Conservation (phyloP, 2,329 filamentous ascomycete species). For the Colletotrichum tamarilloi region DNA sequence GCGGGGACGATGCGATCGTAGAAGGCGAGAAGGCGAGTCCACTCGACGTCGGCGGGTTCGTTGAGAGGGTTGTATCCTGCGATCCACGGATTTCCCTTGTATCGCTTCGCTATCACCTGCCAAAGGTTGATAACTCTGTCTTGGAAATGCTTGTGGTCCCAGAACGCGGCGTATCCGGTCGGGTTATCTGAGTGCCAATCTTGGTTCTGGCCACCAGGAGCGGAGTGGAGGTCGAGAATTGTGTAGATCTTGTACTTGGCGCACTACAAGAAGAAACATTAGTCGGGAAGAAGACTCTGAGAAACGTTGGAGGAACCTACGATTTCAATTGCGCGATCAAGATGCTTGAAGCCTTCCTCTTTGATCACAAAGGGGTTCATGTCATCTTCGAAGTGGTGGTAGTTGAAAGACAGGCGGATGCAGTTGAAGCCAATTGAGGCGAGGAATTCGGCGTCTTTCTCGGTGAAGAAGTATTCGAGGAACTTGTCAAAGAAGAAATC, state of each 20-base stretch:
- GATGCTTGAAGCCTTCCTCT: conserved; percentile 57
- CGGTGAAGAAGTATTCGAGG: conserved; percentile 68
- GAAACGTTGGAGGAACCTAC: neutral
- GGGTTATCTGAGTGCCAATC: conserved; percentile 59
- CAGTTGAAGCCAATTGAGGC: conserved; percentile 67
- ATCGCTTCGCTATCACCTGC: conserved; percentile 53
- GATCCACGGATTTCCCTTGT: conserved; percentile 53
- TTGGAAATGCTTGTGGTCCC: conserved; percentile 59
- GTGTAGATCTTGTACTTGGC: conserved; percentile 54
- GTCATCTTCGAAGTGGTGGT: conserved; percentile 66
- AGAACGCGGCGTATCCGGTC: conserved; percentile 53
- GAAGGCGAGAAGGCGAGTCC: conserved; percentile 47
- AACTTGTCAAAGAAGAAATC: conserved; percentile 70
- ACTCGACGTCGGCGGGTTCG: conserved; percentile 38
- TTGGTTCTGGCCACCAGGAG: conserved; percentile 58
- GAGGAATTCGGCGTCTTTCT: conserved; percentile 68
- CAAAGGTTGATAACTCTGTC: conserved; percentile 57
- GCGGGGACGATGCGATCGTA: conserved; percentile 49
- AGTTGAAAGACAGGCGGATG: conserved; percentile 70
- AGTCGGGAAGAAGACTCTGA: conserved; percentile 42
- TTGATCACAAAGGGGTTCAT: conserved; percentile 61
- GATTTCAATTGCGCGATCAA: conserved; percentile 60
- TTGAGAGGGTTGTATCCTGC: conserved; percentile 52
- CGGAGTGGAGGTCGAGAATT: conserved; percentile 57
- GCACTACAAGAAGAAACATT: conserved; percentile 40